phyloP scores from a whole-genome alignment of 768 basidiomycete genomes.

The Phylloporus sp. region DNA sequence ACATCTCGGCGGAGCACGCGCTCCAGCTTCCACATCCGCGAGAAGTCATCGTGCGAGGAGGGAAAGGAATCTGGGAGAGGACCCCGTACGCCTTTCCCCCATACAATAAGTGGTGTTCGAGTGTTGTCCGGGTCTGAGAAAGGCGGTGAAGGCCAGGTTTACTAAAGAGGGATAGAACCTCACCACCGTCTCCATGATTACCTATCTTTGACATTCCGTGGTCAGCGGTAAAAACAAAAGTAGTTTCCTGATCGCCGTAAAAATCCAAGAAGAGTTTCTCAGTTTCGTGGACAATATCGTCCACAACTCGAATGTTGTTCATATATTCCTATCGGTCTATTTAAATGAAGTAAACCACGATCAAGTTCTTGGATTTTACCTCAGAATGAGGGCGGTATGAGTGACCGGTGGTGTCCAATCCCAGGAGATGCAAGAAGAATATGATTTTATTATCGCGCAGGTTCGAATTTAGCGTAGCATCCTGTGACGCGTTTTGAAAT shows the following conservation, averaged over 20 bases:
- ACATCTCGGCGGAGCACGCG: conserved; percentile 66
- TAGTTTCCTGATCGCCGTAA: conserved; percentile 64
- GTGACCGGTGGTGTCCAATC: conserved; percentile 83
- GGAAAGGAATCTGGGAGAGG: conserved; percentile 51
- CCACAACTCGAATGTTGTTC: conserved; percentile 76
- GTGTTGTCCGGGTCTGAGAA: conserved; percentile 77
- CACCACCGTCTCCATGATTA: conserved; percentile 86
- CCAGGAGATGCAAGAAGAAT: conserved; percentile 81
- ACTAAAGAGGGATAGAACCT: conserved; percentile 15
- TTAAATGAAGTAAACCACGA: background rate
- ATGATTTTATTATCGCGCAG: conserved; percentile 58
- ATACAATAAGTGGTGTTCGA: conserved; percentile 75
- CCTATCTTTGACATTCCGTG: conserved; percentile 89
- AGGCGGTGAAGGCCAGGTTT: conserved; percentile 4
- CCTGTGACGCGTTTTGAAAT: conserved; percentile 57
- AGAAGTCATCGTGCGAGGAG: conserved; percentile 70
- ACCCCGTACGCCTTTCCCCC: conserved; percentile 74
- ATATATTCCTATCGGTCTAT: conserved; percentile 66
- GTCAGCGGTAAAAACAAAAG: conserved; percentile 80
- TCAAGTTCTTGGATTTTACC: conserved; percentile 34
- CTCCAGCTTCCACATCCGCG: conserved; percentile 54
- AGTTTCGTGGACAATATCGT: conserved; percentile 62
- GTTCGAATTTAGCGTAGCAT: conserved; percentile 44
- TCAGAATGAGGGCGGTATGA: conserved; percentile 78
- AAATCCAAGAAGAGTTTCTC: conserved; percentile 59